Evolutionary conservation across 1,139 yeast genomes (phyloP).

Genomic region (Taphrina confusa): DNA sequence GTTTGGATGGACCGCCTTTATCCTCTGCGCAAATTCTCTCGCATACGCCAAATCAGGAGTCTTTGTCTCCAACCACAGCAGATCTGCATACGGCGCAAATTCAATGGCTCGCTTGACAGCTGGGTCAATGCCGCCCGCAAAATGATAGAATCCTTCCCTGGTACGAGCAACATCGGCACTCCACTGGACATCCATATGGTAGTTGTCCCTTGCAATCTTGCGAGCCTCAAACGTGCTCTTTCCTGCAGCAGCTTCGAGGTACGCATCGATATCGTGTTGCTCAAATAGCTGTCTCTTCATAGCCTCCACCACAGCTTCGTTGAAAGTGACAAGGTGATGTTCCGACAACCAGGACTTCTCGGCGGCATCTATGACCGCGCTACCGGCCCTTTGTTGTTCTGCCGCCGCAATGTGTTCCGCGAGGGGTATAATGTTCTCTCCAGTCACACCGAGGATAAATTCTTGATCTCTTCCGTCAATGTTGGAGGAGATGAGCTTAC

Average conservation of each 20-base stretch:
- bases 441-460: constrained; percentile 55
- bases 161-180: constrained; percentile 56
- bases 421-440: constrained; percentile 51
- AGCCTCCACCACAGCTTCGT: constrained; percentile 51
- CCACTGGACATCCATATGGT: constrained; percentile 51
- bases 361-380: constrained; percentile 47
- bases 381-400: constrained; percentile 49
- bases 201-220: constrained; percentile 45
- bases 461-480: constrained; percentile 62
- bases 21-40: constrained; percentile 52
- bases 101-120: constrained; percentile 57
- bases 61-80: constrained; percentile 63
- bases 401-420: constrained; percentile 54
- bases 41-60: constrained; percentile 59
- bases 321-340: constrained; percentile 53
- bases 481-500: constrained; percentile 56
- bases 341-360: constrained; percentile 54
- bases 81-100: constrained; percentile 60
- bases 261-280: constrained; percentile 46
- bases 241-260: constrained; percentile 44
- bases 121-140: constrained; percentile 55
- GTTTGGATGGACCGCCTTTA: constrained; percentile 55
- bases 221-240: constrained; percentile 48
- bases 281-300: constrained; percentile 45
- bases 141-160: constrained; percentile 58